A percentile compares a stretch with the other conserved stretches of the same genome.
phyloP scores from a whole-genome alignment of 163 green algal genomes.

The Chlorella variabilis region DNA sequence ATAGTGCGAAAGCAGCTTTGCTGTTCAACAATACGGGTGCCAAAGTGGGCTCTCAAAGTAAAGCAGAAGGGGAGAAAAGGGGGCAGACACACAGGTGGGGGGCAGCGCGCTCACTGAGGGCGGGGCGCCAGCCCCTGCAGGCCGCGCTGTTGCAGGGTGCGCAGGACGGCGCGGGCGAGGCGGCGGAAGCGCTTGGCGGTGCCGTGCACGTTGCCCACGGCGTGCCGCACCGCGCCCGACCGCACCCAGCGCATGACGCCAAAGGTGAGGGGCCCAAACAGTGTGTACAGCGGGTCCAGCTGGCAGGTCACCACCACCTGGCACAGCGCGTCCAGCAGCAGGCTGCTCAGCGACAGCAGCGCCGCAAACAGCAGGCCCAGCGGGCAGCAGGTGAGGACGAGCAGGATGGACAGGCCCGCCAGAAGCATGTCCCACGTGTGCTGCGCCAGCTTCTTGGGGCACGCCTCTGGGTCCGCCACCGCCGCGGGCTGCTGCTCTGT shows the following conservation, averaged over 20 bases:
- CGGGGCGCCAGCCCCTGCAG: not conserved
- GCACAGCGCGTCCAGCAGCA: not conserved
- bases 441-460: constrained; percentile 4
- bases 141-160: not conserved
- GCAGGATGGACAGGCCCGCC: not conserved
- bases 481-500: not conserved
- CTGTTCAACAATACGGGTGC: too few species aligned
- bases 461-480: not conserved
- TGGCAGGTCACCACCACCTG: constrained; percentile 9
- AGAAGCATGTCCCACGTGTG: constrained; percentile 23
- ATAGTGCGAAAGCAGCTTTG: too few species aligned
- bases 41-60: too few species aligned
- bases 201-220: not conserved
- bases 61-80: too few species aligned
- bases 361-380: constrained; percentile 27
- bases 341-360: not conserved
- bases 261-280: constrained; percentile 2
- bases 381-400: constrained; percentile 26
- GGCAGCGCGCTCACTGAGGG: not conserved
- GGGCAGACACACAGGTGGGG: too few species aligned
- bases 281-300: constrained; percentile 1
- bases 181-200: not conserved
- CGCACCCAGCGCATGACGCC: constrained; percentile 13
- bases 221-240: not conserved
- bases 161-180: not conserved